Evolutionary conservation across 2,329 filamentous ascomycete genomes (phyloP).

Genomic region (Fusarium keratoplasticum): DNA sequence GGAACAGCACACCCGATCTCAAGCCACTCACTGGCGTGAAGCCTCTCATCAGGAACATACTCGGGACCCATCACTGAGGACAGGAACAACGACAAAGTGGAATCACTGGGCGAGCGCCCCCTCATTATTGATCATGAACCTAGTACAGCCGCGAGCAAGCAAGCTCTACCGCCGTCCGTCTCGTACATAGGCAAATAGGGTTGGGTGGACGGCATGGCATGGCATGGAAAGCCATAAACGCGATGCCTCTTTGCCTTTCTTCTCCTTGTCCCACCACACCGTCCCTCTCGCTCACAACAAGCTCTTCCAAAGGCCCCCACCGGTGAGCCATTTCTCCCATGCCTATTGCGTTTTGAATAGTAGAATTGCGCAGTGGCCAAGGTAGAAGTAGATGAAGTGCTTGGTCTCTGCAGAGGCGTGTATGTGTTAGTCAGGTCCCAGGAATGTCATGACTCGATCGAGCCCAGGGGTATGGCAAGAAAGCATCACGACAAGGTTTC

Average conservation of each 20-base stretch:
- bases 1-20: conserved; percentile 6
- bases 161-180: conserved; percentile 15
- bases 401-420: conserved; percentile 81
- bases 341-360: conserved; percentile 97
- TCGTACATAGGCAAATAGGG: conserved; percentile 33
- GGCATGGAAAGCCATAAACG: conserved; percentile 15
- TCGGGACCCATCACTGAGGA: conserved; percentile 12
- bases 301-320: conserved; percentile 46
- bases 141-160: conserved; percentile 27
- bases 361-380: conserved; percentile 97
- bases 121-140: conserved; percentile 40
- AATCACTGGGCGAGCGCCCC: conserved; percentile 40
- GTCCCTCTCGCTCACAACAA: conserved; percentile 41
- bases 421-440: conserved; percentile 23
- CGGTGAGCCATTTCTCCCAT: conserved; percentile 44
- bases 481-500: conserved; percentile 2
- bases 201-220: conserved; percentile 32
- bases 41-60: conserved; percentile 22
- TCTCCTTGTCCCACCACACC: conserved; percentile 31
- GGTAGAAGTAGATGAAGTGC: conserved; percentile 99
- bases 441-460: not conserved
- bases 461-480: conserved; percentile 6
- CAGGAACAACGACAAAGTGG: conserved; percentile 27
- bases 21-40: conserved; percentile 10
- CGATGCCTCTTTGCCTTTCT: conserved; percentile 23